phyloP scores from a whole-genome alignment of 2,329 filamentous ascomycete species.

The Sclerotinia glacialis region DNA sequence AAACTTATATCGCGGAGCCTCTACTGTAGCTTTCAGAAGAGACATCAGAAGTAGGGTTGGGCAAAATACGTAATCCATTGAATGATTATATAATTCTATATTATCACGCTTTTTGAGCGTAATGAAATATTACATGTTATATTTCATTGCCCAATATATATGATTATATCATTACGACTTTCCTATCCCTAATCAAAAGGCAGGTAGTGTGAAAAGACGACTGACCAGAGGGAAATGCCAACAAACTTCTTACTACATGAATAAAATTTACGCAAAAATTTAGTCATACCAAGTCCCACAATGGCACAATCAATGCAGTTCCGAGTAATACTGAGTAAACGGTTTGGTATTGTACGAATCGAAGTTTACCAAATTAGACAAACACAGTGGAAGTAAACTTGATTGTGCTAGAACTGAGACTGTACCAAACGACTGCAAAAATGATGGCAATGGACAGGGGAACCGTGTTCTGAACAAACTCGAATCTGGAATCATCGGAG shows the following conservation, averaged over 20 bases:
- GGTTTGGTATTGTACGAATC: background rate
- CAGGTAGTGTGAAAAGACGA: background rate
- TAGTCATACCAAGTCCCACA: background rate
- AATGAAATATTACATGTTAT: too few species aligned
- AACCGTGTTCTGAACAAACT: background rate
- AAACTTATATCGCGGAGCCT: too few species aligned
- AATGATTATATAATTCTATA: too few species aligned
- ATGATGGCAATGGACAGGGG: background rate
- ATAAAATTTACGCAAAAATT: background rate
- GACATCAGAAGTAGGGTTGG: background rate
- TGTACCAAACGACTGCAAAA: background rate
- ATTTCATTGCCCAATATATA: too few species aligned
- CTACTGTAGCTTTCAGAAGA: too few species aligned
- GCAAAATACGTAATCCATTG: too few species aligned
- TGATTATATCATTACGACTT: too few species aligned
- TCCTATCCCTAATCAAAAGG: too few species aligned
- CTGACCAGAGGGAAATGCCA: background rate
- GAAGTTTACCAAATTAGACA: background rate
- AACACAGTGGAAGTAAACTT: background rate
- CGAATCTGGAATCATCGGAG: background rate
- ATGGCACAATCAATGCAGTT: background rate
- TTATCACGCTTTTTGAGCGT: too few species aligned
- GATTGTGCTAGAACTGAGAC: background rate
- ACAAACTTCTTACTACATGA: background rate
- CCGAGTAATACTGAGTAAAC: background rate